Conservation (phyloP, 2,329 filamentous ascomycete species). For the Domatiomyces catenatus region DNA sequence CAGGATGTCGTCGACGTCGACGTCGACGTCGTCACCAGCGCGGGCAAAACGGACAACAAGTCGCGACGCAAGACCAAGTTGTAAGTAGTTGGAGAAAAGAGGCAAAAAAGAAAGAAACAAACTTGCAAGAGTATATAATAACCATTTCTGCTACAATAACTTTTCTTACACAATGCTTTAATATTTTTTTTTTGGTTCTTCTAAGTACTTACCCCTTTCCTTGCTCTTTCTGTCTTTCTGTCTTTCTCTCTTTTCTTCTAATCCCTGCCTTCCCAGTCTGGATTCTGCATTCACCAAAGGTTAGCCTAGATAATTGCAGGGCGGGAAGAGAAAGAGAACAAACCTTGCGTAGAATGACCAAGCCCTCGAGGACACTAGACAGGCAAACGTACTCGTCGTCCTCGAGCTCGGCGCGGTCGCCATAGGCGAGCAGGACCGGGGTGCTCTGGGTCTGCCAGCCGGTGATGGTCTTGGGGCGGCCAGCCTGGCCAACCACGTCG, state of each 20-base stretch:
- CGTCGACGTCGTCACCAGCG: neutral
- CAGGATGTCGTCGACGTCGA: neutral
- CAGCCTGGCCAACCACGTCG: conserved; percentile 92
- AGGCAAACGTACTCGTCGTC: conserved; percentile 94
- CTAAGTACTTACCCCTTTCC: too few species aligned
- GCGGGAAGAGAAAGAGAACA: conserved; percentile 20
- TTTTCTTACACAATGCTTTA: too few species aligned
- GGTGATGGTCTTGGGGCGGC: conserved; percentile 95
- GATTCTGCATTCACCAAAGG: conserved; percentile 25
- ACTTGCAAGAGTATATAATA: too few species aligned
- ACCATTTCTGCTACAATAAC: too few species aligned
- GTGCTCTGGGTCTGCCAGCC: conserved; percentile 99
- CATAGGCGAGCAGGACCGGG: conserved; percentile 86
- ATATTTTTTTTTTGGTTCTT: too few species aligned
- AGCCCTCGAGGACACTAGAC: conserved; percentile 77
- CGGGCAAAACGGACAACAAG: neutral
- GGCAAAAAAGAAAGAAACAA: too few species aligned
- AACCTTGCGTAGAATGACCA: conserved; percentile 96
- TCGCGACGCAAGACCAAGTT: neutral
- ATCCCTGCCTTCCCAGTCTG: conserved; percentile 29
- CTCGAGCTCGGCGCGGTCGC: conserved; percentile 89
- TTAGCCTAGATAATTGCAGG: conserved; percentile 15
- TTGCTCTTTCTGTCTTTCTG: too few species aligned
- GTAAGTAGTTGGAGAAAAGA: neutral
- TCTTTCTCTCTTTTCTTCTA: conserved; percentile 11